Base-by-base conservation (phyloP, 805 yeast genomes). In the Naumovozyma baii region DNA sequence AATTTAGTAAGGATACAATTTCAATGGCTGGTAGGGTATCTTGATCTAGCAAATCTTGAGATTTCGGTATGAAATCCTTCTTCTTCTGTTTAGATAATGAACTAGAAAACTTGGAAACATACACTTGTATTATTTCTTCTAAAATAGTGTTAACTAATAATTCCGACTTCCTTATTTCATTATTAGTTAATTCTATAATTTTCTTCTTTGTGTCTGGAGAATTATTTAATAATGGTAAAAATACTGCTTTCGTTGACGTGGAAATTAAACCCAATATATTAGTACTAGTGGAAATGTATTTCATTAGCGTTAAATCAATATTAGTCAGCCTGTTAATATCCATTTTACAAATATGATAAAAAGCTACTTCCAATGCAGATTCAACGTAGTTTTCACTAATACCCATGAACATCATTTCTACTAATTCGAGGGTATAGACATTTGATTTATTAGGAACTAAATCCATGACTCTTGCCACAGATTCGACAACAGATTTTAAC, bases 351-450 rank as follows among this genome's bases (percentile, higher is more conserved):
- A 74, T 56, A 34, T 59, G 59, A 37, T 65, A 71, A 49, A 76
- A 82, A 1, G 86, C 69, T 3, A 78, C 75, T 48, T 85, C 95
- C 31, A 88, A 59, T 0, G 85, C 87, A 13, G 77, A 68, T 31
- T 83, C 87, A 33, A 87, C 72, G 52, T 83, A 86, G 2, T 80
- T 70, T 28, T 76, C 76, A 1, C 94, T 92, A 30, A 84, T 68
- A 39, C 81, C 86, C 35, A 74, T 68, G 17, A 85, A 59, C 38
- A 85, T 56, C 29, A 83, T 68, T 44, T 83, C 84, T 42, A 83
- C 66, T 12, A 88, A 59, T 44, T 78, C 87, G 33, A 76, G 62
- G 0, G 85, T 72, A 51, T 78, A 74, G 34, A 72, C 78, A 5
- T 80, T 71, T 2, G 83, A 67, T 42, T 72, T 76, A 19, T 65